These are phyloP conservation scores for Sarocladium oryzae DNA, from an alignment of 2,329 filamentous ascomycete genomes.

Conservation along the genomic window DNA sequence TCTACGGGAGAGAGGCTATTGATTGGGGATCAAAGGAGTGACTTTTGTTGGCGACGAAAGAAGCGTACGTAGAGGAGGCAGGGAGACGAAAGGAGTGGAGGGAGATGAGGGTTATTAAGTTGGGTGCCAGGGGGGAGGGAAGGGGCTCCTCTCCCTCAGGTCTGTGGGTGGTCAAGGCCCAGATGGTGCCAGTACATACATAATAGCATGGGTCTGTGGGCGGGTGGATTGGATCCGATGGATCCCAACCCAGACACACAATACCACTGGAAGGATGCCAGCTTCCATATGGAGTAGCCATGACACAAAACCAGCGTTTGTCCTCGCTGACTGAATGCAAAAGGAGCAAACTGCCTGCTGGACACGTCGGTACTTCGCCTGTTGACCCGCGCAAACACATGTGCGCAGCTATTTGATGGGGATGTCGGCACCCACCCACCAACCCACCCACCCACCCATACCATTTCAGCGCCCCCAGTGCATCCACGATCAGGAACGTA, in stretches of 20 bases:
- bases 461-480: background rate
- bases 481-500: constrained; percentile 6
- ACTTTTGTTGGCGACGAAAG: constrained; percentile 14
- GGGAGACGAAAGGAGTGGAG: constrained; percentile 13
- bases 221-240: background rate
- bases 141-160: constrained; percentile 4
- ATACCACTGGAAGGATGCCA: background rate
- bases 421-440: no score
- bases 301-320: no score
- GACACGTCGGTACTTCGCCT: no score
- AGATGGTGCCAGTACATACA: background rate
- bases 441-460: background rate
- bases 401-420: no score
- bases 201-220: constrained; percentile 3
- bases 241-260: no score
- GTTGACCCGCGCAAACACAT: no score
- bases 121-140: constrained; percentile 9
- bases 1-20: constrained; percentile 9
- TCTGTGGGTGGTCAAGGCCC: constrained; percentile 2
- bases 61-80: constrained; percentile 12
- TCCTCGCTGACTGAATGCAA: no score
- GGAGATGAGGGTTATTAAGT: constrained; percentile 18
- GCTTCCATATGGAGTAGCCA: background rate
- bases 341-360: no score
- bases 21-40: constrained; percentile 13